Evolutionary conservation across 495 filamentous ascomycete genomes (phyloP).

Genomic region (Beverwykella pulmonaria): DNA sequence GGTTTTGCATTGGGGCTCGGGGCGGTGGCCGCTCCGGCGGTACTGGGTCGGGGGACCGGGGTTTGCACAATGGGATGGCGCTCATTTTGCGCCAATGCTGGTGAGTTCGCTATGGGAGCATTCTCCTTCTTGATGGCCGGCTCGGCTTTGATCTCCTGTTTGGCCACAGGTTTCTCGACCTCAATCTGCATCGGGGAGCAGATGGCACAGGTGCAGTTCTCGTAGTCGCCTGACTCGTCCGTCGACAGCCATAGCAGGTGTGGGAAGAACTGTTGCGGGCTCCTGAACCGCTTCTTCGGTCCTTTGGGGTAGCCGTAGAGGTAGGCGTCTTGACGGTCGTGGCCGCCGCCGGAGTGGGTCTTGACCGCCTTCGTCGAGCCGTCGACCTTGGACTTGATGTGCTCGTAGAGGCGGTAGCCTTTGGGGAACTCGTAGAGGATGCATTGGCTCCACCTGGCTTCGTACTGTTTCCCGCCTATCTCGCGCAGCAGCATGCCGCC

Average conservation of each 20-base stretch:
- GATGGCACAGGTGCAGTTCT: slow-evolving; percentile 61
- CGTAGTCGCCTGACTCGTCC: slow-evolving; percentile 55
- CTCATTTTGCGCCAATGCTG: background rate
- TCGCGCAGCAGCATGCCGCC: slow-evolving; percentile 55
- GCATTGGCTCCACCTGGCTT: slow-evolving; percentile 45
- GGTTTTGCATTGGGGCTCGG: slow-evolving; percentile 7
- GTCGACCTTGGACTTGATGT: slow-evolving; percentile 51
- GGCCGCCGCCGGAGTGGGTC: slow-evolving; percentile 47
- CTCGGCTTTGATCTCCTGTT: slow-evolving; percentile 32
- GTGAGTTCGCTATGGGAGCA: background rate
- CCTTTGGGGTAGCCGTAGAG: slow-evolving; percentile 64
- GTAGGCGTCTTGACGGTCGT: slow-evolving; percentile 60
- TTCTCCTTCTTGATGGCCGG: slow-evolving; percentile 40
- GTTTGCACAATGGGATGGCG: slow-evolving; percentile 20
- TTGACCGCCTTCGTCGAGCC: slow-evolving; percentile 46
- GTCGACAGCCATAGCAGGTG: slow-evolving; percentile 63
- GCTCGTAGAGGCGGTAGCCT: slow-evolving; percentile 62
- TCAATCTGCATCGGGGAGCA: slow-evolving; percentile 54
- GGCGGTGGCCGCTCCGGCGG: background rate
- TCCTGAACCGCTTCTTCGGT: slow-evolving; percentile 60
- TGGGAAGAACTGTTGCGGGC: slow-evolving; percentile 62
- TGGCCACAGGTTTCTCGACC: slow-evolving; percentile 35
- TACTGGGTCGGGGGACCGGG: slow-evolving; percentile 10
- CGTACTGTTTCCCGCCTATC: slow-evolving; percentile 46
- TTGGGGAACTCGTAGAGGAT: slow-evolving; percentile 59